phyloP scores from a whole-genome alignment of 805 yeast species.

The Metschnikowia lunata region DNA sequence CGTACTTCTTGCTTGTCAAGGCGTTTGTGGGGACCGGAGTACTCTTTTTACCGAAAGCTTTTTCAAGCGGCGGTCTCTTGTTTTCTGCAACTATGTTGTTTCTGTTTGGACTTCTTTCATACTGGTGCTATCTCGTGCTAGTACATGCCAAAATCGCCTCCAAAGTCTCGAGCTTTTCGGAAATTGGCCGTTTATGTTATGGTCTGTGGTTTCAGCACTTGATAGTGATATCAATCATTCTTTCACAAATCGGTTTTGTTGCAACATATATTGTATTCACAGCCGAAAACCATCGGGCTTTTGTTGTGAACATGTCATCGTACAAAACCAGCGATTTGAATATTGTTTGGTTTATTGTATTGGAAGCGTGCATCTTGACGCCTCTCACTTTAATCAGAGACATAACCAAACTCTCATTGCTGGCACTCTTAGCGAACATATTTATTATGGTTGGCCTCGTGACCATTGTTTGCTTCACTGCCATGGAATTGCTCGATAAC shows the following conservation, averaged over 20 bases:
- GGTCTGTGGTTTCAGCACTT: slow-evolving; percentile 62
- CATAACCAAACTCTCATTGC: slow-evolving; percentile 67
- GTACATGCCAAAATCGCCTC: slow-evolving; percentile 55
- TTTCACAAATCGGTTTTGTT: slow-evolving; percentile 76
- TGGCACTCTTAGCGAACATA: slow-evolving; percentile 67
- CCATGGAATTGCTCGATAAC: slow-evolving; percentile 44
- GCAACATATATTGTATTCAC: slow-evolving; percentile 81
- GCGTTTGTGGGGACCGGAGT: slow-evolving; percentile 79
- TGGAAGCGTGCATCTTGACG: slow-evolving; percentile 55
- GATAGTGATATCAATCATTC: slow-evolving; percentile 58
- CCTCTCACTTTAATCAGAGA: slow-evolving; percentile 73
- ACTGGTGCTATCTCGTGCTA: slow-evolving; percentile 71
- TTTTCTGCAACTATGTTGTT: slow-evolving; percentile 52
- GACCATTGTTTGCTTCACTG: slow-evolving; percentile 56
- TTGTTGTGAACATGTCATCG: slow-evolving; percentile 48
- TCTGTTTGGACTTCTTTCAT: slow-evolving; percentile 66
- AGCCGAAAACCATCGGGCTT: slow-evolving; percentile 65
- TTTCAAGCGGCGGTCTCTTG: slow-evolving; percentile 65
- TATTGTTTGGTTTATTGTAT: slow-evolving; percentile 42
- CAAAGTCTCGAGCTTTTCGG: slow-evolving; percentile 72
- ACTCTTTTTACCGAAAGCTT: slow-evolving; percentile 64
- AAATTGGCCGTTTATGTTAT: slow-evolving; percentile 60
- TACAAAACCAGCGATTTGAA: slow-evolving; percentile 35
- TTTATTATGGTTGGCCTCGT: slow-evolving; percentile 63
- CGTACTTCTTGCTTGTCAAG: slow-evolving; percentile 66